Conservation (phyloP, 108 stramenopile species). For the Skeletonema menzelii region DNA sequence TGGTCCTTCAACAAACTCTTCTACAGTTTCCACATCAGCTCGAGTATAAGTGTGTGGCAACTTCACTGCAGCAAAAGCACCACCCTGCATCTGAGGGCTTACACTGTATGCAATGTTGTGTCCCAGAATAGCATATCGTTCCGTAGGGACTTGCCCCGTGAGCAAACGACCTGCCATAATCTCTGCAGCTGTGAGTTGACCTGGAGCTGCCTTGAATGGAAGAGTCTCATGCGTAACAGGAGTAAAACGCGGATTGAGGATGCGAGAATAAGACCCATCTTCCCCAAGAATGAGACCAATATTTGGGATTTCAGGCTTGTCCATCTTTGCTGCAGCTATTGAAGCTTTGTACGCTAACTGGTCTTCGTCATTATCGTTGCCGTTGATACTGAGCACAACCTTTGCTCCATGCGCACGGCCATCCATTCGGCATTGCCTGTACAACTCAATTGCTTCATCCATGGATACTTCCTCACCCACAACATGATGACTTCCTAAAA, state of each 20-base stretch:
- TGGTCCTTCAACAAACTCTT: constrained; percentile 84
- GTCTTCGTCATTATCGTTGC: constrained; percentile 69
- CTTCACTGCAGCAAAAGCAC: constrained; percentile 83
- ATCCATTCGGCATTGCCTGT: constrained; percentile 84
- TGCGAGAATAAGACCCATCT: constrained; percentile 84
- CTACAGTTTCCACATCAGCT: constrained; percentile 79
- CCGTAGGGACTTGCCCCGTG: constrained; percentile 72
- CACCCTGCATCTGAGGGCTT: constrained; percentile 95
- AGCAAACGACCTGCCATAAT: constrained; percentile 87
- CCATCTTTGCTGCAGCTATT: constrained; percentile 49
- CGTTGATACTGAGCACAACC: constrained; percentile 80
- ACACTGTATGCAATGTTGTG: constrained; percentile 93
- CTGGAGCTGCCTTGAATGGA: constrained; percentile 93
- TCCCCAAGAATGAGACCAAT: constrained; percentile 90
- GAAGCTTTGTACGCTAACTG: constrained; percentile 83
- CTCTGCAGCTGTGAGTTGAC: constrained; percentile 93
- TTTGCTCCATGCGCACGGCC: constrained; percentile 91
- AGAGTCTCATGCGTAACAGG: constrained; percentile 95
- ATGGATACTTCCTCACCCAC: constrained; percentile 72
- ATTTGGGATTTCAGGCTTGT: constrained; percentile 82
- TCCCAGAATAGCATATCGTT: constrained; percentile 90
- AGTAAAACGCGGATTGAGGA: constrained; percentile 92
- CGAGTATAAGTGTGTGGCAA: constrained; percentile 88
- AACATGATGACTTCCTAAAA: constrained; percentile 93
- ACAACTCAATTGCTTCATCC: constrained; percentile 74